Base-by-base conservation (phyloP, 139 green algal genomes). In the Parachlorella kessleri region DNA sequence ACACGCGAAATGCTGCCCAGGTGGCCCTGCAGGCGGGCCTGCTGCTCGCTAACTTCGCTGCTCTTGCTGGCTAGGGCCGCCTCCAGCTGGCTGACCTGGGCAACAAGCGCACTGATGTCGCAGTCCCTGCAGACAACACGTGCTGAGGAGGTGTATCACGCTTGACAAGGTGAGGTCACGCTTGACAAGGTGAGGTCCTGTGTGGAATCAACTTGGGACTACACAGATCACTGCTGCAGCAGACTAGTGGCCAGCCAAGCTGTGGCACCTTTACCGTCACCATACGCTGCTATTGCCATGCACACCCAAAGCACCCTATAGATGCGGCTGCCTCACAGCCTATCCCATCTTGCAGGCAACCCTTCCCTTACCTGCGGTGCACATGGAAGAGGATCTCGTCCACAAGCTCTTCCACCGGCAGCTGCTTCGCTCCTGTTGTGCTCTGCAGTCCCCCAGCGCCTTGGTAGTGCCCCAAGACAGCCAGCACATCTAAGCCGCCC, bases 41-140 rank as follows among this genome's bases (percentile, higher is more conserved):
- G 75, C 75, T 23, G 40, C 66, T 80, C 75, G 7, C 37, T 66
- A 6, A 42, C 35, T 1, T 68, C 36, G 18, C 65, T 41, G 0
- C 40, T 66, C 8, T 55, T 55, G 75, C 65, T 55, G 28, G 66
- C 67, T 14, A 74, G 7, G 4, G 75, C 35, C 3, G 75, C 75
- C 75, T 80, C 75, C 24, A 74, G 24, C n/a, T 80, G 75, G 3
- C 65, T 48, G 40, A 80, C n/a, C 35, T 74, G 65, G 35, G 75
- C 75, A 5, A 80, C 66, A 32, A 80, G 75, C 1, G 75, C 42
- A 8, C 30, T 36, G 28, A 74, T 69, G 2, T 80, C 65, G 42
- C 75, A 80, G 73, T 79, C 73, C 4, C 63, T 53, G 63, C 73
- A 63, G 63, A 72, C n/a, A n/a, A 63, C 73, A 72, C 63, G 36